Evolutionary conservation across 371 early-diverging fungal species (phyloP).

Genomic region (Mucor velutinosus): DNA sequence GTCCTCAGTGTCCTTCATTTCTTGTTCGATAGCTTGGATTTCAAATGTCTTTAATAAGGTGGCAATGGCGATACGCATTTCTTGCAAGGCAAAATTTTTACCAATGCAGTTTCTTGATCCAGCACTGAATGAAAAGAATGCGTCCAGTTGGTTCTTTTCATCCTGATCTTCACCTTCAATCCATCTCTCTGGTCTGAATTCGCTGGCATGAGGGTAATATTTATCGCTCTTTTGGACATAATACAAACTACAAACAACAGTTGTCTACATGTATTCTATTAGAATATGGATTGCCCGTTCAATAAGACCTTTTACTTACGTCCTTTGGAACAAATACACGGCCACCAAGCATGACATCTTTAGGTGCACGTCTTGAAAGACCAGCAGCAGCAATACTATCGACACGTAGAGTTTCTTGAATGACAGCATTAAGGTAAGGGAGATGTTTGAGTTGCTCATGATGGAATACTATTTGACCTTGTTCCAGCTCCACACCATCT

Average conservation of each 20-base stretch:
- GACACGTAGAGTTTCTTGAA: slow-evolving; percentile 42
- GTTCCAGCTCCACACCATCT: slow-evolving; percentile 19
- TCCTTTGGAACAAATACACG: slow-evolving; percentile 23
- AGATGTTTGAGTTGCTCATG: slow-evolving; percentile 38
- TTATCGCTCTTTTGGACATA: slow-evolving; percentile 25
- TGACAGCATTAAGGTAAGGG: slow-evolving; percentile 41
- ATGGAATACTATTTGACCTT: slow-evolving; percentile 16
- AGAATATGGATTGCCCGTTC: not conserved
- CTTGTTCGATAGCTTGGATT: slow-evolving; percentile 25
- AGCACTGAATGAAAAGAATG: slow-evolving; percentile 46
- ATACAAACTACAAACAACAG: slow-evolving; percentile 11
- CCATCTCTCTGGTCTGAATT: slow-evolving; percentile 44
- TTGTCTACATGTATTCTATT: slow-evolving; percentile 6
- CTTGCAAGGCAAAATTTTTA: slow-evolving; percentile 52
- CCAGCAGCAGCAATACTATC: slow-evolving; percentile 31
- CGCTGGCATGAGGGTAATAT: slow-evolving; percentile 28
- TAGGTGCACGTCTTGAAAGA: slow-evolving; percentile 21
- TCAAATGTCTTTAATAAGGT: slow-evolving; percentile 36
- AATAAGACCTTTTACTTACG: slow-evolving; percentile 16
- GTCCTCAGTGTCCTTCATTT: slow-evolving; percentile 28
- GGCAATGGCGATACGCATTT: slow-evolving; percentile 47
- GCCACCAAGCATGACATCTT: slow-evolving; percentile 16
- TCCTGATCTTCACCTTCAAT: slow-evolving; percentile 7
- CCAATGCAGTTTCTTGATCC: slow-evolving; percentile 57
- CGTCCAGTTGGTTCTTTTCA: slow-evolving; percentile 24